Evolutionary conservation across 2,329 filamentous ascomycete species (phyloP), one percentile per base, ranked within the genome.

Genomic region (Colletotrichum liaoningense): DNA sequence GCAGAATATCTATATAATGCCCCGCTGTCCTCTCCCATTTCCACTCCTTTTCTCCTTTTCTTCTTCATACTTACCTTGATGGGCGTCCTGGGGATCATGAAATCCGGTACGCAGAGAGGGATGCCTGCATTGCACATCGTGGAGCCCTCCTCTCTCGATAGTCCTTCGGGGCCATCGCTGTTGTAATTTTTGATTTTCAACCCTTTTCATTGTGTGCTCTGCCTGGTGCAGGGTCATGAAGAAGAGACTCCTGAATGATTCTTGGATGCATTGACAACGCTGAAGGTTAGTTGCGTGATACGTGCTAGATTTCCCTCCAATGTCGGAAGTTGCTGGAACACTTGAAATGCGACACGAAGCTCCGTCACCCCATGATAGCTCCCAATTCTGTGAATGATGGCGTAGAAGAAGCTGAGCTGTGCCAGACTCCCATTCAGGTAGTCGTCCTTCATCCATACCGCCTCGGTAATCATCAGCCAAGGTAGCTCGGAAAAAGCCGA

Each of bases 51-150:
- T 7, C n/a, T 5, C 0, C 22, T 52, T 64, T 59, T 56, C 4
- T 19, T 59, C 57, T 35, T 84, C 83, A 88, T 87, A 87, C 86
- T 87, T 87, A 87, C 84, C 85, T 88, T 87, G 81, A 82, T 81
- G 79, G 80, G 82, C 79, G 78, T 74, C 76, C 75, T 79, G 80
- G 79, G 78, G 85, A 80, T 88, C 86, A 87, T 75, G 83, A 84
- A 83, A 79, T 76, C 81, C 79, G 77, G 77, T 69, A 76, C 77
- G 80, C 82, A 86, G 82, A 79, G 77, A 77, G 82, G 83, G 79
- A 82, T 81, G 82, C 84, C 86, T 88, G 85, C 86, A 88, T 87
- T 86, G 86, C 85, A 88, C 86, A 86, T 79, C 85, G 64, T 64
- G 69, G 73, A 60, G 73, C 71, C 63, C 58, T 60, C 63, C 70